Evolutionary conservation across 441 rosid species (phyloP).

Genomic region (Gossypium davidsonii): DNA sequence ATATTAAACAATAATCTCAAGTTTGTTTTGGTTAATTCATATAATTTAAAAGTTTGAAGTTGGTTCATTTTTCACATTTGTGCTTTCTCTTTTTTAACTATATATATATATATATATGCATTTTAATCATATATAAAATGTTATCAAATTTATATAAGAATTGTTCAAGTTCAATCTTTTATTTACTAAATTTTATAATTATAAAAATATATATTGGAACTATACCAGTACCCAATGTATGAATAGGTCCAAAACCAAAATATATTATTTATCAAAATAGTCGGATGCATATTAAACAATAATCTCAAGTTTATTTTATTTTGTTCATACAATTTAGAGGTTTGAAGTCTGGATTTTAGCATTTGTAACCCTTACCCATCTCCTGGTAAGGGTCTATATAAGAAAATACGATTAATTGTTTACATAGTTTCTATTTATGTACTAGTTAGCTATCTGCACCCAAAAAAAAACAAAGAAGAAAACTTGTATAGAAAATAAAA

Average conservation of each 20-base stretch:
- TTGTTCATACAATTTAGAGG: not conserved
- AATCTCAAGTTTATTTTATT: not conserved
- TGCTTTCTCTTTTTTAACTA: too few relatives aligned
- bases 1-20: not conserved
- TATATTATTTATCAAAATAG: too few relatives aligned
- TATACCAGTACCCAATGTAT: too few relatives aligned
- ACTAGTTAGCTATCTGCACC: not conserved
- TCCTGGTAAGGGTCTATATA: not conserved
- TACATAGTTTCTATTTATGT: not conserved
- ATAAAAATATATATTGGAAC: too few relatives aligned
- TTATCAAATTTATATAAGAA: too few relatives aligned
- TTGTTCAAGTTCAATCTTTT: too few relatives aligned
- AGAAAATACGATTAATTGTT: not conserved
- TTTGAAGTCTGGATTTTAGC: not conserved
- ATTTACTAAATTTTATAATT: too few relatives aligned
- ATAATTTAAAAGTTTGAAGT: not conserved
- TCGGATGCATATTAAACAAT: not conserved
- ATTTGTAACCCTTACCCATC: not conserved
- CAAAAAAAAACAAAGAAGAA: not conserved
- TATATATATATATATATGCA: too few relatives aligned
- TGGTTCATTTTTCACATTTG: not conserved
- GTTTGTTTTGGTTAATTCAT: not conserved
- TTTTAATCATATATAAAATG: too few relatives aligned
- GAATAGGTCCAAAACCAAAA: too few relatives aligned
- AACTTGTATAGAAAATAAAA: not conserved